Conservation (phyloP, 1,139 yeast species). For the Zygotorulaspora mrakii region DNA sequence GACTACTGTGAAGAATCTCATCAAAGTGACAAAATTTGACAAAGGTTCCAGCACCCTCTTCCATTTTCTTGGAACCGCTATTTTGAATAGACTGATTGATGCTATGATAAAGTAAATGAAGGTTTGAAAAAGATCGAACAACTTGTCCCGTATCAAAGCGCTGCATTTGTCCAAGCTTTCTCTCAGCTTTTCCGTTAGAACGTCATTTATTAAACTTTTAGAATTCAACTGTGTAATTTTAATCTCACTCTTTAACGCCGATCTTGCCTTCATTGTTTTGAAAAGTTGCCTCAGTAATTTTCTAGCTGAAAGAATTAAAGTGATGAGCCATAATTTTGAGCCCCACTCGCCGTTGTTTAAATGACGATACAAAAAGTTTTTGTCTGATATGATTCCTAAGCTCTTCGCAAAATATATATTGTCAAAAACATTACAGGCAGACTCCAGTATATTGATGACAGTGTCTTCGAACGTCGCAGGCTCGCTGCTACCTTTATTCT, state of each 20-base stretch:
- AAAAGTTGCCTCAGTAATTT: constrained; percentile 18
- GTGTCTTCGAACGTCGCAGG: constrained; percentile 16
- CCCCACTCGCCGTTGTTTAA: constrained; percentile 29
- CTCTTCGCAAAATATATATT: constrained; percentile 28
- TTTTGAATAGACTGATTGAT: constrained; percentile 22
- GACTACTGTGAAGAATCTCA: constrained; percentile 20
- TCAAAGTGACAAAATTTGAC: constrained; percentile 24
- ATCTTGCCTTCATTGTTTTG: constrained; percentile 11
- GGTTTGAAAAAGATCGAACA: constrained; percentile 28
- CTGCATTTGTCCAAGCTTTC: constrained; percentile 15
- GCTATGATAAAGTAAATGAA: constrained; percentile 24
- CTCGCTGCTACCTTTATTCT: not conserved
- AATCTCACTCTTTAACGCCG: constrained; percentile 10
- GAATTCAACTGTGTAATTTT: constrained; percentile 3
- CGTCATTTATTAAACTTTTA: constrained; percentile 13
- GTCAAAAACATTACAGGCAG: constrained; percentile 28
- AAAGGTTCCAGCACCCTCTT: constrained; percentile 21
- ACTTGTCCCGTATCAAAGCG: constrained; percentile 13
- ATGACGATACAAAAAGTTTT: constrained; percentile 23
- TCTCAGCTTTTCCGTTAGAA: constrained; percentile 19
- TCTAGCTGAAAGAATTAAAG: constrained; percentile 25
- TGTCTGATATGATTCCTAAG: constrained; percentile 28
- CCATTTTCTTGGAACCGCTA: constrained; percentile 16
- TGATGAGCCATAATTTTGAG: constrained; percentile 30
- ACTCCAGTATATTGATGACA: constrained; percentile 21